Conservation (phyloP, 495 filamentous ascomycete species). For the Penicillium flavigenum region DNA sequence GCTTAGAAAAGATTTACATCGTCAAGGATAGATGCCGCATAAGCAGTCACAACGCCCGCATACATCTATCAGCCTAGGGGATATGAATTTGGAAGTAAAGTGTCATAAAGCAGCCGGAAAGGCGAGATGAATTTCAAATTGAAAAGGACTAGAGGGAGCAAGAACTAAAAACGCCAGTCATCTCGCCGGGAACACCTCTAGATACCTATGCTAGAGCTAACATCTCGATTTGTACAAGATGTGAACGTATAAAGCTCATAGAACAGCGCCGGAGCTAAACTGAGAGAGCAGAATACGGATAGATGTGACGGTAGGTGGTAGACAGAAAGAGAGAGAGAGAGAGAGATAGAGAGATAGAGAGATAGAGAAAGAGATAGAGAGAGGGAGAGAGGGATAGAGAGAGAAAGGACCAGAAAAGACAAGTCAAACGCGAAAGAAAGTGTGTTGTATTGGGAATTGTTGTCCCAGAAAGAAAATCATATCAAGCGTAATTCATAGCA, state of each 20-base stretch:
- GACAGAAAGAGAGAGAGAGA: neutral
- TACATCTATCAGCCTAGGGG: too few relatives aligned
- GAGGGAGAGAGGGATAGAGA: too few relatives aligned
- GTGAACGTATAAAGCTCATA: neutral
- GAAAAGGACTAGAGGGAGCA: neutral
- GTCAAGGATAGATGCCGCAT: too few relatives aligned
- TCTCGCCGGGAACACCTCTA: conserved; percentile 4
- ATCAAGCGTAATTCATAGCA: conserved; percentile 6
- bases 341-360: neutral
- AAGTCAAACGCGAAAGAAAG: neutral
- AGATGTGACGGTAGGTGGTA: neutral
- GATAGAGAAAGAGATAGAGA: neutral
- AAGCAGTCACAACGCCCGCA: too few relatives aligned
- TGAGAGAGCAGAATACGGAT: neutral
- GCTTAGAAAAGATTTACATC: too few relatives aligned
- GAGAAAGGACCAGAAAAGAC: neutral
- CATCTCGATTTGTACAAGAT: neutral
- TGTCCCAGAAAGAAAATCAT: neutral
- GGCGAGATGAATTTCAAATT: neutral
- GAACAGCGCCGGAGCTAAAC: neutral
- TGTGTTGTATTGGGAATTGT: neutral
- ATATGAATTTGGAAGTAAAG: neutral
- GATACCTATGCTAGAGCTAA: conserved; percentile 4
- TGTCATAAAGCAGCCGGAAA: neutral
- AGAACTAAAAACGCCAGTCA: neutral